Evolutionary conservation across 2,329 filamentous ascomycete genomes (phyloP).

Genomic region (Onygenales sp.): DNA sequence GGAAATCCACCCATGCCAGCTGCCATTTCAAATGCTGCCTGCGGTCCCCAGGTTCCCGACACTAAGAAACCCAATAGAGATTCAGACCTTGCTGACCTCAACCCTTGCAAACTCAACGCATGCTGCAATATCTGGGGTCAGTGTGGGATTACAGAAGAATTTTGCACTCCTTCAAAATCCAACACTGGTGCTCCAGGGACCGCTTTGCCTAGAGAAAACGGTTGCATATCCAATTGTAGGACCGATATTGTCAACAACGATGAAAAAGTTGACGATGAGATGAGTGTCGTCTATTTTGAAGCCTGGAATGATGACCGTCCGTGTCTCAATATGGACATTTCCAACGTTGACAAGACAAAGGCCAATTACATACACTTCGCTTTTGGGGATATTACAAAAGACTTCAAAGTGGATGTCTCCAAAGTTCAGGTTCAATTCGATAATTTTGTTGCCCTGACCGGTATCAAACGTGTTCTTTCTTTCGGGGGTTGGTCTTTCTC

Average conservation of each 20-base stretch:
- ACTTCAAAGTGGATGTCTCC: conserved; percentile 17
- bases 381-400: conserved; percentile 22
- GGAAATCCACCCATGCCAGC: conserved; percentile 36
- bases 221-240: conserved; percentile 37
- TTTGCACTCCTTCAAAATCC: conserved; percentile 25
- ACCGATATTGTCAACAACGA: conserved; percentile 22
- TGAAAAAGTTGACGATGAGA: conserved; percentile 17
- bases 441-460: background rate
- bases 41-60: conserved; percentile 38
- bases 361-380: conserved; percentile 26
- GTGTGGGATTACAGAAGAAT: conserved; percentile 37
- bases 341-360: conserved; percentile 13
- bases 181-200: conserved; percentile 28
- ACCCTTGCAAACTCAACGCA: conserved; percentile 37
- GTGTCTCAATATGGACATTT: conserved; percentile 16
- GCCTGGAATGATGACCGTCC: conserved; percentile 17
- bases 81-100: conserved; percentile 30
- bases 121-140: conserved; percentile 37
- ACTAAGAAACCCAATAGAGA: conserved; percentile 24
- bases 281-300: conserved; percentile 14
- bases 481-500: conserved; percentile 37
- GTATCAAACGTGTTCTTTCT: conserved; percentile 28
- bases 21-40: conserved; percentile 27
- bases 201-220: conserved; percentile 19
- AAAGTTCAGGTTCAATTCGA: conserved; percentile 6